These are phyloP conservation scores for Kokia cookei DNA, from an alignment of 441 rosid genomes.

Conservation along the genomic window DNA sequence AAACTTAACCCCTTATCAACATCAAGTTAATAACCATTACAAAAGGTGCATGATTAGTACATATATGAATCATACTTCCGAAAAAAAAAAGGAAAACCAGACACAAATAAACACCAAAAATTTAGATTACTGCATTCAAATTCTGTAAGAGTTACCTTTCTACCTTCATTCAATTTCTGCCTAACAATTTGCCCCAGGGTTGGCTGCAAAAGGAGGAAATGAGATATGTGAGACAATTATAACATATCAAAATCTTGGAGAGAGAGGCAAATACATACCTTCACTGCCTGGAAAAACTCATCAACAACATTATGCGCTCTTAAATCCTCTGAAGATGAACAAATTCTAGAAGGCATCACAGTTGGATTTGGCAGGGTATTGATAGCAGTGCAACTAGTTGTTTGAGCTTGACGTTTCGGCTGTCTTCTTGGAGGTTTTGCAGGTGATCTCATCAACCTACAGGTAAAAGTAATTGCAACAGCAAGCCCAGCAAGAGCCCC, in stretches of 20 bases:
- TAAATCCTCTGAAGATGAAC: slow-evolving; percentile 52
- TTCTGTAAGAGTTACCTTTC: slow-evolving; percentile 54
- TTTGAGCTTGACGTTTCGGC: slow-evolving; percentile 60
- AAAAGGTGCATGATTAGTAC: neutral
- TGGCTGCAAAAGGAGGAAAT: slow-evolving; percentile 40
- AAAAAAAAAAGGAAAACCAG: neutral
- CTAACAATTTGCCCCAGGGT: slow-evolving; percentile 84
- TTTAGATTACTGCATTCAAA: neutral
- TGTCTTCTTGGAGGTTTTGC: slow-evolving; percentile 54
- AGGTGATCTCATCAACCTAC: slow-evolving; percentile 74
- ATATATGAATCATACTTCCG: neutral
- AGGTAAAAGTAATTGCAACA: slow-evolving; percentile 77
- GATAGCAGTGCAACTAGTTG: slow-evolving; percentile 38
- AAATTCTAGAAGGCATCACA: slow-evolving; percentile 31
- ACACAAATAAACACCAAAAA: neutral
- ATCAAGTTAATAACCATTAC: neutral
- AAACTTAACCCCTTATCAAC: neutral
- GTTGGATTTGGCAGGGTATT: slow-evolving; percentile 40
- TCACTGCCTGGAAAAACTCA: slow-evolving; percentile 71
- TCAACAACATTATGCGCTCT: slow-evolving; percentile 69
- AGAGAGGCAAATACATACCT: slow-evolving; percentile 27
- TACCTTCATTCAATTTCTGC: slow-evolving; percentile 90
- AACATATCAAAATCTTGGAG: neutral
- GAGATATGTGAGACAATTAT: neutral
- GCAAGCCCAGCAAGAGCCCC: slow-evolving; percentile 97